Evolutionary conservation across 441 rosid species (phyloP).

Genomic region (Gossypium davidsonii): DNA sequence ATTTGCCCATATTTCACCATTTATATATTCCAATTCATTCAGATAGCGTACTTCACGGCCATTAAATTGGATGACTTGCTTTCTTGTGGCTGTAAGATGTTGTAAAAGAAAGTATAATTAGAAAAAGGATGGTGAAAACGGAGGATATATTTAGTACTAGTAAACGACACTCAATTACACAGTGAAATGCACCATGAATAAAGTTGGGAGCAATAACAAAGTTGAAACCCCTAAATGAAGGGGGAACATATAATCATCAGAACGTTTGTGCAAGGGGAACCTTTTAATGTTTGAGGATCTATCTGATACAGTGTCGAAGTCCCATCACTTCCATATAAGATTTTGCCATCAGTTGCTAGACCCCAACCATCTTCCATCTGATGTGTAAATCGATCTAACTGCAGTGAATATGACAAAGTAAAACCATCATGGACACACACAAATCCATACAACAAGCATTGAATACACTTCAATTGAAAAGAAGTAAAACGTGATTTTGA

Average conservation of each 20-base stretch:
- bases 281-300: constrained; percentile 65
- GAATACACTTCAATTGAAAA: neutral
- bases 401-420: constrained; percentile 21
- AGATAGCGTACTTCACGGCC: constrained; percentile 57
- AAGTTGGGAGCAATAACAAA: neutral
- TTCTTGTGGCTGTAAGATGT: constrained; percentile 40
- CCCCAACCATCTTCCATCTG: constrained; percentile 97
- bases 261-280: constrained; percentile 26
- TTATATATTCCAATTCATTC: constrained; percentile 81
- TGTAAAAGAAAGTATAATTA: neutral
- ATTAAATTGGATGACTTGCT: constrained; percentile 47
- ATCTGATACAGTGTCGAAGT: constrained; percentile 74
- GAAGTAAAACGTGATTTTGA: neutral
- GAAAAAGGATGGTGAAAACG: neutral
- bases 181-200: neutral
- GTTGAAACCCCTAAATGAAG: neutral
- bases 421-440: neutral
- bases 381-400: constrained; percentile 66
- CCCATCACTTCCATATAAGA: constrained; percentile 87
- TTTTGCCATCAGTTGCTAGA: constrained; percentile 78
- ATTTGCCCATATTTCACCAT: constrained; percentile 96
- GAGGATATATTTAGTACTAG: neutral
- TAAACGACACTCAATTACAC: neutral
- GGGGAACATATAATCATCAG: neutral
- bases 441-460: neutral